phyloP scores from a whole-genome alignment of 2,329 filamentous ascomycete genomes.

The Colletotrichum abscissum region DNA sequence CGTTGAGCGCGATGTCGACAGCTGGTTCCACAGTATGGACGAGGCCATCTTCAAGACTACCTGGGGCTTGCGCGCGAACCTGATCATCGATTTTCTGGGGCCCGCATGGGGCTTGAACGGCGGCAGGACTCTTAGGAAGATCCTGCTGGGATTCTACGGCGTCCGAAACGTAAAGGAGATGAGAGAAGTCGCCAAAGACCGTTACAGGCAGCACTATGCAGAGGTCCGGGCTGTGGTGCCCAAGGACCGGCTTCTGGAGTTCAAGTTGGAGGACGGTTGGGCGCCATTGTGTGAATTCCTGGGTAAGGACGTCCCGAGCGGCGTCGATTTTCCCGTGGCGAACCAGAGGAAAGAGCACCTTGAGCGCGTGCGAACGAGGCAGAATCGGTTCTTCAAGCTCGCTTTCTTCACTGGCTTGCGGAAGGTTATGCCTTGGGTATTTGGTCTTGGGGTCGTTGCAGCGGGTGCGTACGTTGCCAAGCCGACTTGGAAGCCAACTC shows the following conservation, averaged over 20 bases:
- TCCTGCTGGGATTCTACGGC: constrained; percentile 44
- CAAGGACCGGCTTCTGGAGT: constrained; percentile 50
- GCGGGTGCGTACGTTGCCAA: too few relatives aligned
- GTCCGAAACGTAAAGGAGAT: constrained; percentile 42
- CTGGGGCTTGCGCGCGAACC: constrained; percentile 36
- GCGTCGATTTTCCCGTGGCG: constrained; percentile 44
- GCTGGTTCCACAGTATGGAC: constrained; percentile 45
- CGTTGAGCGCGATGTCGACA: constrained; percentile 43
- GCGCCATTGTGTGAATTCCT: constrained; percentile 54
- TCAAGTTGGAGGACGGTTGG: constrained; percentile 52
- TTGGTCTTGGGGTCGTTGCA: not conserved
- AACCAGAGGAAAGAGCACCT: constrained; percentile 43
- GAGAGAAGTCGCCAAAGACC: constrained; percentile 49
- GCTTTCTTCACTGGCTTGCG: not conserved
- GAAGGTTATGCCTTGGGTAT: not conserved
- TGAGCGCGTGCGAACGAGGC: constrained; percentile 19
- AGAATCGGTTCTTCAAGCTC: constrained; percentile 21
- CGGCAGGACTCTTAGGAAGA: constrained; percentile 39
- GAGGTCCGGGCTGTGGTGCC: constrained; percentile 49
- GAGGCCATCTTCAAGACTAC: constrained; percentile 43
- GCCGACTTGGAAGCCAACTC: too few relatives aligned
- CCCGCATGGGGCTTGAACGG: constrained; percentile 47
- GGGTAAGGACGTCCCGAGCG: constrained; percentile 47
- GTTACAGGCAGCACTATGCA: constrained; percentile 50
- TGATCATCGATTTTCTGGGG: constrained; percentile 41